Evolutionary conservation across 371 early-diverging fungal genomes (phyloP), one percentile per base, ranked within the genome.

Genomic region (Rhizopus sp.): DNA sequence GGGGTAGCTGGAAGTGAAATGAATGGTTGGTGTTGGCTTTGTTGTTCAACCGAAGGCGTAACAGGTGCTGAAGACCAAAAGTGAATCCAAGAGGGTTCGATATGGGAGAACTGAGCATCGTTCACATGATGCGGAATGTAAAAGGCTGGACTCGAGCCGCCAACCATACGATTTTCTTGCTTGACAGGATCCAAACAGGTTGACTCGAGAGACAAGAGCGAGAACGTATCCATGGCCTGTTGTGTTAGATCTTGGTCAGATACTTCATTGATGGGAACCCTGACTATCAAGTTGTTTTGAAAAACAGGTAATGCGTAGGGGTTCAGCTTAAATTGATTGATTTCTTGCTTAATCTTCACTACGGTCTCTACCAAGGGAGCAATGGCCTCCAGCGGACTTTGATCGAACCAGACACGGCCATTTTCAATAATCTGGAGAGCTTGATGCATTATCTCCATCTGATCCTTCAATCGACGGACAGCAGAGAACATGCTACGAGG

Each of bases 401-500:
- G 62, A 10, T 33, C 50, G 31, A 51, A 45, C 23, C 32, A 44
- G 3, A 63, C 15, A 15, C 63, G 65, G 4, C 61, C 59, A 31
- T 50, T 60, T 44, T 69, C 73, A 4, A 62, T 54, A 7, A 57
- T 46, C 15, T 56, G 23, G 15, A 70, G 44, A 9, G 59, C 45
- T 32, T 67, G 53, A 7, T 59, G 63, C 38, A 60, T 55, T 2
- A 55, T 38, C 23, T 64, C 59, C 33, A 68, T 62, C 7, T 60
- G 60, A 33, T 58, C 64, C 13, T 57, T 59, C 29, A 71, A 46
- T 6, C 53, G 51, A 4, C 53, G 23, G 13, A 67, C 59, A n/a
- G 68, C 72, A 29, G 62, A 64, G 8, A 55, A 56, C 51, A 72
- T 65, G 31, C 50, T 23, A 15, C 44, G 45, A 3, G 63, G 31